Percentiles rank a stretch among this genome's conserved stretches.
phyloP scores from a whole-genome alignment of 73 alveolate species.

The Tetrahymena thermophila region DNA sequence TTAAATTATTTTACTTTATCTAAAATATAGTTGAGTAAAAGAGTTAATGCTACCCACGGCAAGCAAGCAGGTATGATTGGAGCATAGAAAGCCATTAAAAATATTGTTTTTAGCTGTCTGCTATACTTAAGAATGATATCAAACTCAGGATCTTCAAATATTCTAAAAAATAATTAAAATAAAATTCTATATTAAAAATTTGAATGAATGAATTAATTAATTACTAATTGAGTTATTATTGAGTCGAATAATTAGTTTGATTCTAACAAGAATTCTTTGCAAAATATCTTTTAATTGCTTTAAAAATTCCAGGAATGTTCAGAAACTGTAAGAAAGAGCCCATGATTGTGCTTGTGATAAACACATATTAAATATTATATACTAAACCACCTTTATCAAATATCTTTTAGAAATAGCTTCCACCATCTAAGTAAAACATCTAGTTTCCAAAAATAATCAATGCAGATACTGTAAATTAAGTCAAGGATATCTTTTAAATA shows the following conservation, averaged over 20 bases:
- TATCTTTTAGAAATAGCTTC: not conserved
- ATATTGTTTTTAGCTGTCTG: not conserved
- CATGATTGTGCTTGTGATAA: not conserved
- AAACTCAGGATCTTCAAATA: not conserved
- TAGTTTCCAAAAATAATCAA: not conserved
- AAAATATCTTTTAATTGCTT: not conserved
- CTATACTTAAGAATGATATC: not conserved
- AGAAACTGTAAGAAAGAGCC: not conserved
- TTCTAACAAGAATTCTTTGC: not conserved
- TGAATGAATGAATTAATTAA: too few species aligned
- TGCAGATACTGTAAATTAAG: not conserved
- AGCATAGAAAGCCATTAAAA: not conserved
- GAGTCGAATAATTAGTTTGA: not conserved
- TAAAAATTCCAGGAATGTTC: not conserved
- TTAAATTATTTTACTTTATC: not conserved
- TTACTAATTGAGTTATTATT: not conserved
- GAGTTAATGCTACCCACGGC: not conserved
- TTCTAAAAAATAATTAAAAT: not conserved
- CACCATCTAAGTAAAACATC: not conserved
- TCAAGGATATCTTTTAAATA: not conserved
- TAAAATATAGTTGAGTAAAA: not conserved
- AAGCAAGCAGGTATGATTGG: not conserved
- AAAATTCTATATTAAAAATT: too few species aligned
- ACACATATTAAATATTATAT: not conserved
- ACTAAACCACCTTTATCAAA: not conserved